These are phyloP conservation scores for Blastobotrys proliferans DNA, from an alignment of 1,139 yeast genomes.

Conservation along the genomic window DNA sequence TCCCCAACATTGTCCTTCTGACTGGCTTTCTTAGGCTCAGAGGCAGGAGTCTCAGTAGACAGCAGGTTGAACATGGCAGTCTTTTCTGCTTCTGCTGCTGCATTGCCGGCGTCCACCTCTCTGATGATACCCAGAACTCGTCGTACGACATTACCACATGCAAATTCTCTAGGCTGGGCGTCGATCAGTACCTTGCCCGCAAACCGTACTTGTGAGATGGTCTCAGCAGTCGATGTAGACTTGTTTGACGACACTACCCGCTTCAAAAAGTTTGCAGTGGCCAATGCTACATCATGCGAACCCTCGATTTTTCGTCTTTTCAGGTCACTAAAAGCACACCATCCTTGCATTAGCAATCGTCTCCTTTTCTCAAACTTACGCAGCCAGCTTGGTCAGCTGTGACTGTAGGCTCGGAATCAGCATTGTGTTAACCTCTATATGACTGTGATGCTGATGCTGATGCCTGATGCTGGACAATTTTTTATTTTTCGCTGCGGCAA, in stretches of 20 bases:
- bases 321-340: conserved; percentile 33
- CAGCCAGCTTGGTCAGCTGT: conserved; percentile 9
- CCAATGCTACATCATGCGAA: conserved; percentile 75
- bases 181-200: conserved; percentile 37
- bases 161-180: conserved; percentile 58
- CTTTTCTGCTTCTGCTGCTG: conserved; percentile 2
- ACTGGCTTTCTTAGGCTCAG: conserved; percentile 13
- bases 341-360: not conserved
- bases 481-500: too few relatives aligned
- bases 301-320: conserved; percentile 73
- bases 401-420: conserved; percentile 11
- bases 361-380: not conserved
- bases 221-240: conserved; percentile 74
- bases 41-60: conserved; percentile 35
- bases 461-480: too few relatives aligned
- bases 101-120: conserved; percentile 61
- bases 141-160: conserved; percentile 87
- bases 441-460: too few relatives aligned
- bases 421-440: too few relatives aligned
- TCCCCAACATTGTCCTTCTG: conserved; percentile 70
- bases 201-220: conserved; percentile 62
- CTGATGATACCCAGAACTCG: conserved; percentile 83
- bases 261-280: conserved; percentile 81
- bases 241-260: conserved; percentile 86
- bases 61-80: conserved; percentile 83